Conservation (phyloP, 768 basidiomycete species). For the Russula olivacea region DNA sequence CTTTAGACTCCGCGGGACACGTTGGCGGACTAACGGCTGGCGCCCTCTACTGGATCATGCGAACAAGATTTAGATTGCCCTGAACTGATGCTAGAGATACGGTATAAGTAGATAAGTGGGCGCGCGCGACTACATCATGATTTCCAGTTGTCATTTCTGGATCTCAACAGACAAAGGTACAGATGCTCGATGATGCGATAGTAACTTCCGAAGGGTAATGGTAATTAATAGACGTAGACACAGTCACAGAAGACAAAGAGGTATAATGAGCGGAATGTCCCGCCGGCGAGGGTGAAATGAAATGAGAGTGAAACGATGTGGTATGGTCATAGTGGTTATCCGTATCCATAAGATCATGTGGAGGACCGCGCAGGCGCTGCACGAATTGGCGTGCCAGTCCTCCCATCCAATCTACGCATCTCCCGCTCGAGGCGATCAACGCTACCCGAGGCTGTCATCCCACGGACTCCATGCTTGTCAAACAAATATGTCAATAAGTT, state of each 20-base stretch:
- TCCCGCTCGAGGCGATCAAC: slow-evolving; percentile 73
- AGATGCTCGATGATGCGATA: neutral
- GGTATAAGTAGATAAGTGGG: neutral
- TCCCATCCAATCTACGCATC: slow-evolving; percentile 71
- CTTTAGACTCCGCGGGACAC: slow-evolving; percentile 20
- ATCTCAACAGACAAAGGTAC: neutral
- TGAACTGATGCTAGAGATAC: neutral
- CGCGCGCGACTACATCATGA: neutral
- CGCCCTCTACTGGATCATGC: slow-evolving; percentile 19
- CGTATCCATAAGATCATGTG: neutral
- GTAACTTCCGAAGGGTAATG: neutral
- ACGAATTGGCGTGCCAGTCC: slow-evolving; percentile 64
- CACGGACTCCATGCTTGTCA: slow-evolving; percentile 78
- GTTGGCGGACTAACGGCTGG: slow-evolving; percentile 20
- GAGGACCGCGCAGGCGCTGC: neutral
- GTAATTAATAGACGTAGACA: slow-evolving; percentile 4
- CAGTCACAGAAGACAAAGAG: neutral
- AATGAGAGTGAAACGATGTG: neutral
- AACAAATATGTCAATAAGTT: slow-evolving; percentile 85
- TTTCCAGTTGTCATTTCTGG: neutral
- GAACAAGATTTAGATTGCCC: slow-evolving; percentile 6
- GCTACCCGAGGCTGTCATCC: slow-evolving; percentile 28
- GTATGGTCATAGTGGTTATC: neutral
- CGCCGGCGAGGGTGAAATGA: neutral
- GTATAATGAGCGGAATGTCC: slow-evolving; percentile 2